Evolutionary conservation across 73 alveolate species (phyloP).

Genomic region (Paramecium caudatum): DNA sequence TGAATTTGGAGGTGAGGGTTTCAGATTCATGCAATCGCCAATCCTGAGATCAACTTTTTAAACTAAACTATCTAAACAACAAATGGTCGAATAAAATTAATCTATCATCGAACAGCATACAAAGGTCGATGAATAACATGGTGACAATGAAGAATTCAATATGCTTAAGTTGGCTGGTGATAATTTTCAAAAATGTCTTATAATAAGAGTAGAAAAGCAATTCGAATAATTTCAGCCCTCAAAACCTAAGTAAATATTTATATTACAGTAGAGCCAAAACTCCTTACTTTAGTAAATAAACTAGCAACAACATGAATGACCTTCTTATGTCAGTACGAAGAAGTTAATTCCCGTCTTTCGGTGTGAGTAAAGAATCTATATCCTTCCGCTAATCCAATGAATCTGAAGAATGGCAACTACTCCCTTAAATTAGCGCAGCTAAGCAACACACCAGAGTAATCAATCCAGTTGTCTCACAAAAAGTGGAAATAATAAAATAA

Average conservation of each 20-base stretch:
- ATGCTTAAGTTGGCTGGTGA: constrained; percentile 58
- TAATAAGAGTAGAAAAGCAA: constrained; percentile 64
- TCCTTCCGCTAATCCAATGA: not conserved
- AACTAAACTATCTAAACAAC: constrained; percentile 13
- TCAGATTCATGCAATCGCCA: not conserved
- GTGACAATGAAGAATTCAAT: constrained; percentile 66
- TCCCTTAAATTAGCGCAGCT: not conserved
- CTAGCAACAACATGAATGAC: constrained; percentile 13
- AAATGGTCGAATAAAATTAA: constrained; percentile 52
- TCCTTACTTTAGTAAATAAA: constrained; percentile 58
- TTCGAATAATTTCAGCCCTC: constrained; percentile 63
- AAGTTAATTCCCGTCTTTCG: constrained; percentile 20
- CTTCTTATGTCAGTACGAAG: not conserved
- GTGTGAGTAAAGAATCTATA: not conserved
- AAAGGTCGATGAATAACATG: constrained; percentile 27
- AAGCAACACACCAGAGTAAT: not conserved
- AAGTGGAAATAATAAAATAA: constrained; percentile 44
- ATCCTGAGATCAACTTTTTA: constrained; percentile 9
- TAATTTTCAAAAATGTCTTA: constrained; percentile 53
- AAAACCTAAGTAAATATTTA: constrained; percentile 46
- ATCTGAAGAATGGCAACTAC: constrained; percentile 2
- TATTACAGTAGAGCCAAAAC: constrained; percentile 48
- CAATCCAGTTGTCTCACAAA: constrained; percentile 27
- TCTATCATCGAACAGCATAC: not conserved
- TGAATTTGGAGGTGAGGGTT: constrained; percentile 25